Evolutionary conservation across 164 flowering plant genomes (phyloP), one percentile per base, ranked within the genome.

Genomic region (Tinospora cordifolia): DNA sequence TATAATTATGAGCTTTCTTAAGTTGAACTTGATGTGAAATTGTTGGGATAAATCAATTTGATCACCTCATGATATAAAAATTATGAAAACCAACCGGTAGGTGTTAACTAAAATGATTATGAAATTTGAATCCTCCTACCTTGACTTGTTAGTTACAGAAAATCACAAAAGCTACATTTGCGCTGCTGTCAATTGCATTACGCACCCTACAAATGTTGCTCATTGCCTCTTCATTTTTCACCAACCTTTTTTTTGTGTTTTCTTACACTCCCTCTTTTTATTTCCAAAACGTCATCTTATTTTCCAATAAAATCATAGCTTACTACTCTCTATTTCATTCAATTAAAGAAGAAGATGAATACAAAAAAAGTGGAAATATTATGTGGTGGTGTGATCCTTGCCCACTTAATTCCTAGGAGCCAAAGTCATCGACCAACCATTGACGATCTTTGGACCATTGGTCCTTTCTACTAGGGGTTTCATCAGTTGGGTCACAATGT

Each of bases 361-460:
- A n/a, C 4, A 30, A 30, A 30, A 30, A 75, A 63, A 65, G 89
- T 92, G 97, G n/a, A n/a, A n/a, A n/a, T n/a, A n/a, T n/a, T n/a
- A n/a, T 91, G 97, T 76, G 87, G 95, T 24, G 84, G 84, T 54
- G 82, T 82, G 26, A 79, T 81, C 64, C 74, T 81, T 38, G 6
- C 72, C 62, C 79, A 75, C 40, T 44, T 73, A 72, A 77, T 81
- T 38, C 76, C 78, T 27, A 76, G 78, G 21, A 71, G 58, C 63
- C 25, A 72, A 2, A 63, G 60, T 63, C 81, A 79, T 60, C 72
- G 76, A 1, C 75, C 70, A 65, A 25, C 81, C 47, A 71, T 83
- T 30, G 62, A 84, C 13, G 85, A 84, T 26, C 17, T 81, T 72
- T 88, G 91, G 92, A 85, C 86, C 49, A 62, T 73, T 63, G 57